Conservation (phyloP, 75 land plant genomes). For the Cryptomeria japonica region DNA sequence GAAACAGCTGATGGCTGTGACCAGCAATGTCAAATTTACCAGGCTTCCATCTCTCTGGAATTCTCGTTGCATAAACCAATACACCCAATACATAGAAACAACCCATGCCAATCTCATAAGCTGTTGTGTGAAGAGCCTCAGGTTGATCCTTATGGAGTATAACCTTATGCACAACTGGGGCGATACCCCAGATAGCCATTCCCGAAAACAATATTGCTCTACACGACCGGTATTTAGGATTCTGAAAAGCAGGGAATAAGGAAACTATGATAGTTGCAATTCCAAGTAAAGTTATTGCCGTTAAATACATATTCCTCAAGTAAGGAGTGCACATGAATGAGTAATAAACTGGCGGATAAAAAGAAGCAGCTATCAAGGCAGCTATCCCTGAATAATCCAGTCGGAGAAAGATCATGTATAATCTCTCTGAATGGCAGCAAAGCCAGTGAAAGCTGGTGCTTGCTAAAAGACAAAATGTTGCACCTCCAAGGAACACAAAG, state of each 20-base stretch:
- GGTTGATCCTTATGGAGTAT: slow-evolving; percentile 66
- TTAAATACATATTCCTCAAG: slow-evolving; percentile 72
- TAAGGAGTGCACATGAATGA: slow-evolving; percentile 76
- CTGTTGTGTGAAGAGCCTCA: slow-evolving; percentile 32
- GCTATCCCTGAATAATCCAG: slow-evolving; percentile 91
- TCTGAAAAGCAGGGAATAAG: slow-evolving; percentile 59
- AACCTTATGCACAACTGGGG: slow-evolving; percentile 83
- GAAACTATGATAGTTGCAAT: slow-evolving; percentile 56
- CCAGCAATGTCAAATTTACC: slow-evolving; percentile 79
- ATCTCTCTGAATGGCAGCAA: slow-evolving; percentile 72
- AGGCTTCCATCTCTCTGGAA: slow-evolving; percentile 82
- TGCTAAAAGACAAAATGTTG: slow-evolving; percentile 89
- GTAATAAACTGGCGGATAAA: slow-evolving; percentile 96
- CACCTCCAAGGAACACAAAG: slow-evolving; percentile 76
- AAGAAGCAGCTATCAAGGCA: slow-evolving; percentile 89
- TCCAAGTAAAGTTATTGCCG: slow-evolving; percentile 66
- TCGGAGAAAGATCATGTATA: slow-evolving; percentile 51
- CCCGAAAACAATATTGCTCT: slow-evolving; percentile 58
- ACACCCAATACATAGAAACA: slow-evolving; percentile 58
- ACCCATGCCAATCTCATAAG: slow-evolving; percentile 80
- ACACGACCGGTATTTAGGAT: slow-evolving; percentile 50
- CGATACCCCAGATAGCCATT: slow-evolving; percentile 82
- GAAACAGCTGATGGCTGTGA: slow-evolving; percentile 85
- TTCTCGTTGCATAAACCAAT: slow-evolving; percentile 60
- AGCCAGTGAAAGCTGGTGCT: slow-evolving; percentile 85